A percentile compares a stretch with the other conserved stretches of the same genome.
These are phyloP conservation scores for Cyamopsis tetragonoloba DNA, from an alignment of 306 rosid genomes.

Conservation along the genomic window DNA sequence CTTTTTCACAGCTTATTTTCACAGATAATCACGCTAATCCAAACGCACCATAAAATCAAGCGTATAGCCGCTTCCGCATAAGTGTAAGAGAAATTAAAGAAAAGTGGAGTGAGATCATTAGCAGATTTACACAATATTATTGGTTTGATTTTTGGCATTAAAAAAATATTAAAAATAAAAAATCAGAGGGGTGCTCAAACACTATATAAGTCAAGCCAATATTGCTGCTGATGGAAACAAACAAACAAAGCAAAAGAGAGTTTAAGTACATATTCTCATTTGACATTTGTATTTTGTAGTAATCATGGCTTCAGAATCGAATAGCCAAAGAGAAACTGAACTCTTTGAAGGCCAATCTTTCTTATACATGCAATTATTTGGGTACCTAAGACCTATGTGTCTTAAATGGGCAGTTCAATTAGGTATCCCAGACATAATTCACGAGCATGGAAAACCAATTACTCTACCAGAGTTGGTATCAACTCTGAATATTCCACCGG, in stretches of 20 bases:
- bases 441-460: constrained; percentile 33
- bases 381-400: background rate
- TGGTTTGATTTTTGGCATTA: no score
- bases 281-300: no score
- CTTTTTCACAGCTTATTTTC: no score
- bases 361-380: background rate
- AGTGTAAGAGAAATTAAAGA: no score
- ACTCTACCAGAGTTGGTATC: constrained; percentile 30
- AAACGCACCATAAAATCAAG: no score
- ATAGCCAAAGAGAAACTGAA: background rate
- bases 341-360: constrained; percentile 14
- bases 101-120: no score
- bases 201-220: background rate
- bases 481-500: constrained; percentile 25
- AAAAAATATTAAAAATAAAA: no score
- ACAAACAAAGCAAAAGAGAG: background rate
- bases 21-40: no score
- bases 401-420: constrained; percentile 25
- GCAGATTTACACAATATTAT: no score
- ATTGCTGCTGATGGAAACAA: background rate
- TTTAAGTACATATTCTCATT: background rate
- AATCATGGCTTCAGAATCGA: constrained; percentile 1
- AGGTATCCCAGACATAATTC: constrained; percentile 21
- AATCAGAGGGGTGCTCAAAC: no score
- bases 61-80: no score